Evolutionary conservation across 1,284 basidiomycete species (phyloP).

Genomic region (Moesziomyces antarcticus): DNA sequence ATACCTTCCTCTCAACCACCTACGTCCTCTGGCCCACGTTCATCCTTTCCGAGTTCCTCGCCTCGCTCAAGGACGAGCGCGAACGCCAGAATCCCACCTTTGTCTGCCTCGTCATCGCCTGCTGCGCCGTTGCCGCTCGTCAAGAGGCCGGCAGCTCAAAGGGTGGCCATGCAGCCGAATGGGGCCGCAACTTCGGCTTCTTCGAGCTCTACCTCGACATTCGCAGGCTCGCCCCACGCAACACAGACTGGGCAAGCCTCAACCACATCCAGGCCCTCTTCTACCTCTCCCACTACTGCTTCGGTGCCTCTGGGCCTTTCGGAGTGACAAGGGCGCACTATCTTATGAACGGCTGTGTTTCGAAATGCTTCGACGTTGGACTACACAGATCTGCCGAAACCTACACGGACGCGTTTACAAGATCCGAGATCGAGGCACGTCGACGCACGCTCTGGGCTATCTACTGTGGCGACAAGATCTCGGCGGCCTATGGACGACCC

Average conservation of each 20-base stretch:
- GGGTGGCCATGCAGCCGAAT: slow-evolving; percentile 45
- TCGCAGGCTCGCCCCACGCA: slow-evolving; percentile 32
- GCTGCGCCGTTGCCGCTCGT: slow-evolving; percentile 44
- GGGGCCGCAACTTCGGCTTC: slow-evolving; percentile 43
- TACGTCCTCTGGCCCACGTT: slow-evolving; percentile 53
- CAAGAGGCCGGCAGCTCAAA: slow-evolving; percentile 49
- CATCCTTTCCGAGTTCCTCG: slow-evolving; percentile 46
- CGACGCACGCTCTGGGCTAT: slow-evolving; percentile 48
- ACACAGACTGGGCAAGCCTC: slow-evolving; percentile 49
- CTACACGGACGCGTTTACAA: slow-evolving; percentile 47
- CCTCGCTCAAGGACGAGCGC: slow-evolving; percentile 37
- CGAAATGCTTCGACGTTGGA: slow-evolving; percentile 50
- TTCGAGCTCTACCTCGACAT: slow-evolving; percentile 51
- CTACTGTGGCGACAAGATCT: slow-evolving; percentile 52
- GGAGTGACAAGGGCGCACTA: slow-evolving; percentile 45
- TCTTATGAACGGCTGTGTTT: slow-evolving; percentile 51
- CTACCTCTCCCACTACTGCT: slow-evolving; percentile 51
- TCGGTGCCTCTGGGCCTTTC: slow-evolving; percentile 44
- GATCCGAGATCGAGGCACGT: slow-evolving; percentile 47
- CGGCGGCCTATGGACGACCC: slow-evolving; percentile 45
- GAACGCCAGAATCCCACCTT: slow-evolving; percentile 41
- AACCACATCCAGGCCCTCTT: slow-evolving; percentile 51
- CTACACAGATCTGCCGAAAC: slow-evolving; percentile 50
- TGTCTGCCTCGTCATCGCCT: slow-evolving; percentile 47
- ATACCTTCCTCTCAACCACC: slow-evolving; percentile 48